Evolutionary conservation across 2,329 filamentous ascomycete genomes (phyloP).

Genomic region (Ambrosiella cleistominuta): DNA sequence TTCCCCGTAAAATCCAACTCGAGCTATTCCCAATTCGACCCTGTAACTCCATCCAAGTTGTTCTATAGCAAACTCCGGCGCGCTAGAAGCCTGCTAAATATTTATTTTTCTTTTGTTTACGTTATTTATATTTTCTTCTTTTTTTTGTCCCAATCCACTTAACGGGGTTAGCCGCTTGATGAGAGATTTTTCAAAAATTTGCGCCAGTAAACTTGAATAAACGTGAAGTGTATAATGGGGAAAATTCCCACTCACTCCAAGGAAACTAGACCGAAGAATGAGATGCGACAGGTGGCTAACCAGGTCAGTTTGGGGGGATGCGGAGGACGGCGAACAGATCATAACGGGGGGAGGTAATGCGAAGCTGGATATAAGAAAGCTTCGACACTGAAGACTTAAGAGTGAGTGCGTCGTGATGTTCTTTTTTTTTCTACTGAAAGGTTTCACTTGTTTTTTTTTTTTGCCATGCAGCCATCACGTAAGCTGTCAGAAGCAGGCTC

Average conservation of each 20-base stretch:
- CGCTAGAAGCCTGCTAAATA: background rate
- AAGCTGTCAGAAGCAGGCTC: background rate
- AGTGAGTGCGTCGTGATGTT: background rate
- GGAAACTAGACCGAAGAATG: background rate
- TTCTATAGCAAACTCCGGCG: background rate
- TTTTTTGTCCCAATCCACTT: background rate
- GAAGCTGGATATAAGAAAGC: background rate
- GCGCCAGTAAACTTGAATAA: background rate
- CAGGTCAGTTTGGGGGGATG: background rate
- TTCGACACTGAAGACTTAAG: background rate
- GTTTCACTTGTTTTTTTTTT: background rate
- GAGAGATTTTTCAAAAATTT: background rate
- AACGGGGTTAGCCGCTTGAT: background rate
- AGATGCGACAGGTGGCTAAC: background rate
- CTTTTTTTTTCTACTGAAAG: background rate
- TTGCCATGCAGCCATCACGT: background rate
- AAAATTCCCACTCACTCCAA: background rate
- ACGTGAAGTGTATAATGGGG: no score
- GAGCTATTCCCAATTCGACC: background rate
- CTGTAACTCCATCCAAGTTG: background rate
- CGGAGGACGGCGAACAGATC: background rate
- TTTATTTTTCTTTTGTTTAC: no score
- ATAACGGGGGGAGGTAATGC: background rate
- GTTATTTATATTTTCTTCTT: no score
- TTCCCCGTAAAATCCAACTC: background rate